A percentile compares a stretch with the other conserved stretches of the same genome.
These are phyloP conservation scores for Colletotrichum limetticola DNA, from an alignment of 2,329 filamentous ascomycete species.

Conservation along the genomic window DNA sequence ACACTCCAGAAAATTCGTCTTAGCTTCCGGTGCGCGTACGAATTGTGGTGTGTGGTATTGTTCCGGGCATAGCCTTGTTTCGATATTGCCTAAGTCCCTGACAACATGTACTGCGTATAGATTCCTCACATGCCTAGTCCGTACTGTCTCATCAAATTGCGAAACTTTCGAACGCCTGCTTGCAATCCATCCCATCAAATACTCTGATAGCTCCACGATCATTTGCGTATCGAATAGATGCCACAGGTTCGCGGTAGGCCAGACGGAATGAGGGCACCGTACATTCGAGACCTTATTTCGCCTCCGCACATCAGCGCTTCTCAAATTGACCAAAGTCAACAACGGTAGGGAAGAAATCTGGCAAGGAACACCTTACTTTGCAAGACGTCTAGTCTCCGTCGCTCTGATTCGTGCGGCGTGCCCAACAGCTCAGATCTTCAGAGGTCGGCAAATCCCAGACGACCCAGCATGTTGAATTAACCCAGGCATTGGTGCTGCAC, in stretches of 20 bases:
- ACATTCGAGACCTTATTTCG: background rate
- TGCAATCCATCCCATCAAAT: background rate
- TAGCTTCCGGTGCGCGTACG: background rate
- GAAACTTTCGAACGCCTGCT: background rate
- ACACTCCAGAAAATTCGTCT: background rate
- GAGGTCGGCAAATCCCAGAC: background rate
- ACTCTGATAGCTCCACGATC: conserved; percentile 6
- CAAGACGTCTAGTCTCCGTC: background rate
- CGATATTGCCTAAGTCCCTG: background rate
- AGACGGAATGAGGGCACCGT: background rate
- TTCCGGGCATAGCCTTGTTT: conserved; percentile 2
- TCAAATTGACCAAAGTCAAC: background rate
- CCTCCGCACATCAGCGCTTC: background rate
- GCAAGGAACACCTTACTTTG: background rate
- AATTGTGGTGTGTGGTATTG: background rate
- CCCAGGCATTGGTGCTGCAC: background rate
- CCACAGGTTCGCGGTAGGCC: conserved; percentile 5
- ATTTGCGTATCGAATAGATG: conserved; percentile 26
- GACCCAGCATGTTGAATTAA: background rate
- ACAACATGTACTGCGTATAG: background rate
- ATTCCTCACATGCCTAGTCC: background rate
- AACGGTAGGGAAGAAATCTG: background rate
- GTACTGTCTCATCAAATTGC: background rate
- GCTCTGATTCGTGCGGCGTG: background rate
- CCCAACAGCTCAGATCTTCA: background rate